These are phyloP conservation scores for Gloeostereum incarnatum DNA, from an alignment of 768 basidiomycete genomes.

Conservation along the genomic window DNA sequence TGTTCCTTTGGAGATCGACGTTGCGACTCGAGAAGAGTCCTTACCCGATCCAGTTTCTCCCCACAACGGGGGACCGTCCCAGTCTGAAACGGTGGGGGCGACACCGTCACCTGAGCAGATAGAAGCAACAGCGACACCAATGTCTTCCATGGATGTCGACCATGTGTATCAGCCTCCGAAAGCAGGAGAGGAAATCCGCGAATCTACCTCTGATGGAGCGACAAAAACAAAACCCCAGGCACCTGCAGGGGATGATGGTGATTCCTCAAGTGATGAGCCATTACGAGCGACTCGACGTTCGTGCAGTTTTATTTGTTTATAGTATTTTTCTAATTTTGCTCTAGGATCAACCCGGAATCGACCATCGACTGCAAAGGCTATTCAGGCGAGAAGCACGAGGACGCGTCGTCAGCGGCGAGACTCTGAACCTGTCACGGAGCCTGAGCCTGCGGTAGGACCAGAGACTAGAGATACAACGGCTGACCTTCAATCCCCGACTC, in stretches of 20 bases:
- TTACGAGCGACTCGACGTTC: conserved; percentile 23
- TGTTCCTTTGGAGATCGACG: too few relatives aligned
- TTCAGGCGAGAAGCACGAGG: conserved; percentile 3
- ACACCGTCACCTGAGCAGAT: too few relatives aligned
- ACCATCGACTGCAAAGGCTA: conserved; percentile 1
- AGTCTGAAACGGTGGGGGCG: too few relatives aligned
- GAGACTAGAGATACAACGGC: not conserved
- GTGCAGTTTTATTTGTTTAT: not conserved
- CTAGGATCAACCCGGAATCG: conserved; percentile 2
- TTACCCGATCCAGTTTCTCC: too few relatives aligned
- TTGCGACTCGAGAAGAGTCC: too few relatives aligned
- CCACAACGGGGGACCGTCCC: too few relatives aligned
- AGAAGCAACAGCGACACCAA: not conserved
- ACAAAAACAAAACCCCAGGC: conserved; percentile 11
- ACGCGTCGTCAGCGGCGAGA: not conserved
- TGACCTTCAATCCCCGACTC: conserved; percentile 1
- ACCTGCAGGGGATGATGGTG: conserved; percentile 11
- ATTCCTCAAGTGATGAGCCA: conserved; percentile 23
- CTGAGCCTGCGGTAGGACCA: not conserved
- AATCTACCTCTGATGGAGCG: conserved; percentile 7
- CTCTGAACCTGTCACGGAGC: not conserved
- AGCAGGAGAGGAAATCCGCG: conserved; percentile 4
- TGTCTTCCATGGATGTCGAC: not conserved
- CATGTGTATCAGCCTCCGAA: conserved; percentile 3
- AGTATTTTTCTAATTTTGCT: too few relatives aligned